Evolutionary conservation across 164 flowering plant genomes (phyloP).

Genomic region (Stephania yunnanensis): DNA sequence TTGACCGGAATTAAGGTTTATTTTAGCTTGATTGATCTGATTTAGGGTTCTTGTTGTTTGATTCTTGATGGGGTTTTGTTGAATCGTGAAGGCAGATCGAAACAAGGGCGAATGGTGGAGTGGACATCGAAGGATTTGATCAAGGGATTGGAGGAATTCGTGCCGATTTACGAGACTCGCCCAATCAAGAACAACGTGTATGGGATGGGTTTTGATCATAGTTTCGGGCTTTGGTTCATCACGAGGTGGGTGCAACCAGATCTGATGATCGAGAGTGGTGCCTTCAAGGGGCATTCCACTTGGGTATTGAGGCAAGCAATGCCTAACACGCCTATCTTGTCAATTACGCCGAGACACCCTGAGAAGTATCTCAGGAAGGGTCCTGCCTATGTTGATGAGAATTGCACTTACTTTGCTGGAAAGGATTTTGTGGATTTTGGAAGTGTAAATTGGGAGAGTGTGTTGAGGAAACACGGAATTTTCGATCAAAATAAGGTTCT

Average conservation of each 20-base stretch:
- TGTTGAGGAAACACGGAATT: conserved; percentile 74
- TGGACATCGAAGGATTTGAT: conserved; percentile 91
- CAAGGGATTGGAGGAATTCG: conserved; percentile 92
- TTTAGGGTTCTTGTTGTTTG: no score
- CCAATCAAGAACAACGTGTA: conserved; percentile 90
- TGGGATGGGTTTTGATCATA: conserved; percentile 99
- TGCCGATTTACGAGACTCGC: conserved; percentile 84
- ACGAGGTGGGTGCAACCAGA: conserved; percentile 90
- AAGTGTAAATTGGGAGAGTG: conserved; percentile 62
- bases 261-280: conserved; percentile 96
- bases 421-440: conserved; percentile 98
- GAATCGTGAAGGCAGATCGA: conserved; percentile 88
- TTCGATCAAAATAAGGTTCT: conserved; percentile 67
- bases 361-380: conserved; percentile 94
- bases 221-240: conserved; percentile 99
- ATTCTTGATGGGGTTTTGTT: no score
- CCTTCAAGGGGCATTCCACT: conserved; percentile 97
- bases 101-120: conserved; percentile 75
- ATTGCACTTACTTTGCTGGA: conserved; percentile 96
- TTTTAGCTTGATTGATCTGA: no score
- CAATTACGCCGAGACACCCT: conserved; percentile 88
- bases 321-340: conserved; percentile 71
- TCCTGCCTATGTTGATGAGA: conserved; percentile 96
- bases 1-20: no score
- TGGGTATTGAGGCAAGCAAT: conserved; percentile 97